Percentiles rank a stretch among this genome's conserved stretches.
Evolutionary conservation across 2,329 filamentous ascomycete genomes (phyloP).

Genomic region (Magnaporthiopsis poae): DNA sequence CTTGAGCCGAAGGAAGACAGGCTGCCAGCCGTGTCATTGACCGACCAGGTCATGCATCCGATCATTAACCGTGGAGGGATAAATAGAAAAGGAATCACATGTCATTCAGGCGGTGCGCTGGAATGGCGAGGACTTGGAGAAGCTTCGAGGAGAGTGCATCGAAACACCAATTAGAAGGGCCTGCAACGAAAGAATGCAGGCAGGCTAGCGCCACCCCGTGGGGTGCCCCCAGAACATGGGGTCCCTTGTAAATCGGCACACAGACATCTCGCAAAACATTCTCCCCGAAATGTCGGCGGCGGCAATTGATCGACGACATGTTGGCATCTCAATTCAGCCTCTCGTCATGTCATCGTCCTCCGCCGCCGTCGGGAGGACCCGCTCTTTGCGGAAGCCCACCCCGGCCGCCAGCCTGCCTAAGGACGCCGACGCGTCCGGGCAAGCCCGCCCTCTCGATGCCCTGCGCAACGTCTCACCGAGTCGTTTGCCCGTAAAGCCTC

Average conservation of each 20-base stretch:
- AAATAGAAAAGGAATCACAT: no score
- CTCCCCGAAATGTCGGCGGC: background rate
- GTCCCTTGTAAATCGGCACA: background rate
- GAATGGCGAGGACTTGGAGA: background rate
- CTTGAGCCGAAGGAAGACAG: background rate
- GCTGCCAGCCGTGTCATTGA: background rate
- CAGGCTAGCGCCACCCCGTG: background rate
- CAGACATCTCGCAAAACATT: background rate
- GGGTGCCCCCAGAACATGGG: background rate
- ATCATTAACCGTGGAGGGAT: background rate
- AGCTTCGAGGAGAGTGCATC: no score
- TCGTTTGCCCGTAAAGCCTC: slow-evolving; percentile 36
- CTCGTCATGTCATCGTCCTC: background rate
- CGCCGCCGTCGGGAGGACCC: background rate
- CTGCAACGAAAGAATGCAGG: no score
- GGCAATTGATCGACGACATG: background rate
- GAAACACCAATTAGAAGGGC: background rate
- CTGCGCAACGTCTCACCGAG: slow-evolving; percentile 36
- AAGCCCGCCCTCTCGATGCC: slow-evolving; percentile 7
- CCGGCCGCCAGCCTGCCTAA: background rate
- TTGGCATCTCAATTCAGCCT: background rate
- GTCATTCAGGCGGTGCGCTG: no score
- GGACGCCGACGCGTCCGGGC: background rate
- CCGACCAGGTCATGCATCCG: background rate
- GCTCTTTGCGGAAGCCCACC: slow-evolving; percentile 1